phyloP scores from a whole-genome alignment of 106 monocot species.

The Agapanthus africanus region DNA sequence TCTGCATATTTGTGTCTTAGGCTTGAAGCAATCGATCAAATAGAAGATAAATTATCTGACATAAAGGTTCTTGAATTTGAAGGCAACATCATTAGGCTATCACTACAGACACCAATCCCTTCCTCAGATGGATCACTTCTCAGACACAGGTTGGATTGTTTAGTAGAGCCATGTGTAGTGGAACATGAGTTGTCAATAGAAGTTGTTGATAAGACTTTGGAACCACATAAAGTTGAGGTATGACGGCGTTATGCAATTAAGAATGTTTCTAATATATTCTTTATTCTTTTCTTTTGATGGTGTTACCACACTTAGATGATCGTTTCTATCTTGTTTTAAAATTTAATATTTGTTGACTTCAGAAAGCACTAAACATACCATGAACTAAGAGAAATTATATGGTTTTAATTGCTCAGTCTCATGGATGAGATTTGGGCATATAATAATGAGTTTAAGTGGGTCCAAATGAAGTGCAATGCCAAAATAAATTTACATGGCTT shows the following conservation, averaged over 20 bases:
- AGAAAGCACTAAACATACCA: neutral
- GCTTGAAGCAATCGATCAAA: slow-evolving; percentile 41
- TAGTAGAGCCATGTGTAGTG: slow-evolving; percentile 25
- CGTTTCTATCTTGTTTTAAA: neutral
- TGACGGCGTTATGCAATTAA: slow-evolving; percentile 3
- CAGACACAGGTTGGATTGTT: slow-evolving; percentile 23
- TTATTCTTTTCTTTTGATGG: neutral
- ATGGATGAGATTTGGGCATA: neutral
- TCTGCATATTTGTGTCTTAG: slow-evolving; percentile 23
- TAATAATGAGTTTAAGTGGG: neutral
- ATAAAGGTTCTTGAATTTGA: slow-evolving; percentile 53
- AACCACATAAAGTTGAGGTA: slow-evolving; percentile 67
- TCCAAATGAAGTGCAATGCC: neutral
- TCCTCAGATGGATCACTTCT: slow-evolving; percentile 21
- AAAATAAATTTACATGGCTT: neutral
- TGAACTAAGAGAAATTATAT: too few relatives aligned
- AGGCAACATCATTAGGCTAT: slow-evolving; percentile 50
- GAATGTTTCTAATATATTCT: slow-evolving; percentile 1
- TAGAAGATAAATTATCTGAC: slow-evolving; percentile 46
- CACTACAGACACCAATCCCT: slow-evolving; percentile 39
- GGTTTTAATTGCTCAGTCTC: neutral
- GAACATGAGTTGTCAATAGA: slow-evolving; percentile 71
- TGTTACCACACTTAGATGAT: neutral
- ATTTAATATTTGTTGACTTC: neutral
- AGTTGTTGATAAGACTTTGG: slow-evolving; percentile 37